Evolutionary conservation across 2,329 filamentous ascomycete species (phyloP), one percentile per base, ranked within the genome.

Genomic region (Exserohilum turcica): DNA sequence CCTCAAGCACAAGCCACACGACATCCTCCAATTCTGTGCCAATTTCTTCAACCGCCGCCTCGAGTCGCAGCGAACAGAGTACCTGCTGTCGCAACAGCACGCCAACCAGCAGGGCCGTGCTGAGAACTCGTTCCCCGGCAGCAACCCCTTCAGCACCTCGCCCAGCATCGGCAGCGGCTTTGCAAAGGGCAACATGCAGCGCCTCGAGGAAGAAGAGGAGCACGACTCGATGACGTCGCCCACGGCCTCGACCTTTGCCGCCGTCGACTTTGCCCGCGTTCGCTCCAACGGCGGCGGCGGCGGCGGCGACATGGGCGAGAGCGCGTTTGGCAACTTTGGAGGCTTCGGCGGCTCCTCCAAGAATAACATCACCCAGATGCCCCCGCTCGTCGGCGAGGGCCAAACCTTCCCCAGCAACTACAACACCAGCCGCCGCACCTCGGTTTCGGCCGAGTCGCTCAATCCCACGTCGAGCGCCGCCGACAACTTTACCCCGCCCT

Each of bases 371-470:
- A 65, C 68, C 18, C 75, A 71, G 71, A 73, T 54, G 68, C 75
- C 55, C 48, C 79, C 64, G 71, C 81, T 72, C 75, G 75, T 64
- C 73, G 72, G 70, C 56, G 84, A 84, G 55, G 78, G 83, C 33
- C 86, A 90, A 61, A 86, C 85, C 65, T 91, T 96, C 71, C 94
- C 94, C 50, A 89, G 85, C 65, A 92, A 97, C 74, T 97, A 97
- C 79, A 96, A 96, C 75, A 88, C 96, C 77, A 90, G 86, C 66
- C 89, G 94, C 60, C 90, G 94, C 67, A 97, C 92, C 33, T 97
- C 94, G 3, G 94, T 99, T 47, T 97, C 94, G 35, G 94, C 94
- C 44, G 94, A 99, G 77, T 97, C 93, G 1, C 82, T 97, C 69
- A 96, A 96, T 75, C 94, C 94, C 15, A 90, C 87, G 43, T 87